Conservation (phyloP, 2,329 filamentous ascomycete species). For the Daldinia sp. region DNA sequence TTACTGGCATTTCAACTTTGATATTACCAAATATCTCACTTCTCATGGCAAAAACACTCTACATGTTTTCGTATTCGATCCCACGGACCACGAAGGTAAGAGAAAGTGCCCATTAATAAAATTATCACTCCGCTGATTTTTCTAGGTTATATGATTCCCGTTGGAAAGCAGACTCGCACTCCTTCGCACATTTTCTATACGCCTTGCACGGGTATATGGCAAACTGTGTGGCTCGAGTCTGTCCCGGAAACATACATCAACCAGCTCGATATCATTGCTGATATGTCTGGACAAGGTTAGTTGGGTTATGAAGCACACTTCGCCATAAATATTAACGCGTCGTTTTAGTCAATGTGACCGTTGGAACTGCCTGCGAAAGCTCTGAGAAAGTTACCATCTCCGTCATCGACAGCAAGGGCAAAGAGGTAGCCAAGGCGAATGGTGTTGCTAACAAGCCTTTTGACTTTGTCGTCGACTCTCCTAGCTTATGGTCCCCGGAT, state of each 20-base stretch:
- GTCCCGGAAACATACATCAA: conserved; percentile 69
- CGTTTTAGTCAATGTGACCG: conserved; percentile 65
- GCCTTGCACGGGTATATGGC: conserved; percentile 80
- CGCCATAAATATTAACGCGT: conserved; percentile 4
- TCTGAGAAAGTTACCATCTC: conserved; percentile 53
- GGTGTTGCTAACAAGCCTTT: conserved; percentile 64
- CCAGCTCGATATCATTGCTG: conserved; percentile 69
- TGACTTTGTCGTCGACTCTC: conserved; percentile 65
- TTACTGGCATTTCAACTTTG: conserved; percentile 71
- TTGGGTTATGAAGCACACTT: background rate
- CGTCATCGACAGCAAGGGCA: conserved; percentile 54
- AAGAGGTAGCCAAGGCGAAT: conserved; percentile 57
- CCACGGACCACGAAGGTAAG: conserved; percentile 64
- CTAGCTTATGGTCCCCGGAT: conserved; percentile 74
- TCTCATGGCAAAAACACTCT: conserved; percentile 64
- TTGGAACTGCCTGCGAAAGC: conserved; percentile 60
- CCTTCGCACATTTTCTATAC: conserved; percentile 77
- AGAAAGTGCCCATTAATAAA: background rate
- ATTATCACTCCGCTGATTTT: background rate
- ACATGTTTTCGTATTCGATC: conserved; percentile 75
- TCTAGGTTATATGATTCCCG: conserved; percentile 65
- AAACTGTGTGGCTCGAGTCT: conserved; percentile 74
- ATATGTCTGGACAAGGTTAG: conserved; percentile 68
- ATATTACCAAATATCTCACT: conserved; percentile 63
- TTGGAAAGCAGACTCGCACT: conserved; percentile 72